Evolutionary conservation across 2,329 filamentous ascomycete genomes (phyloP).

Genomic region (Fusarium palustre): DNA sequence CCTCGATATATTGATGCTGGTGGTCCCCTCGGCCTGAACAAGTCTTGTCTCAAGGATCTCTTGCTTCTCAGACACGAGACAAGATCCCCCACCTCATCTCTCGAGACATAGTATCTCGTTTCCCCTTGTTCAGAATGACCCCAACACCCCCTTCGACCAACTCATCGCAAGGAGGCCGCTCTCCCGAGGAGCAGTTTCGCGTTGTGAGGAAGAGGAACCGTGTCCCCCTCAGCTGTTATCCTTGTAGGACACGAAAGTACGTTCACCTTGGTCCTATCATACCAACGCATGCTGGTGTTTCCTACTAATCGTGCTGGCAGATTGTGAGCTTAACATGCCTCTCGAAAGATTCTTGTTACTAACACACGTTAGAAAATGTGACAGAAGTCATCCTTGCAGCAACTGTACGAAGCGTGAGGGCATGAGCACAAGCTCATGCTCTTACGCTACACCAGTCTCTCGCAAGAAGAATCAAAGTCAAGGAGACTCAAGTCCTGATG

Average conservation of each 20-base stretch:
- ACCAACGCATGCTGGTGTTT: not conserved
- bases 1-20: slow-evolving; percentile 46
- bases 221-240: slow-evolving; percentile 89
- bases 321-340: slow-evolving; percentile 48
- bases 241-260: slow-evolving; percentile 93
- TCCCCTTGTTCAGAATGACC: slow-evolving; percentile 65
- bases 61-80: slow-evolving; percentile 16
- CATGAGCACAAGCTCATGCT: slow-evolving; percentile 82
- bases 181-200: slow-evolving; percentile 86
- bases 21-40: slow-evolving; percentile 34
- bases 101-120: slow-evolving; percentile 40
- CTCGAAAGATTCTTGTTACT: slow-evolving; percentile 19
- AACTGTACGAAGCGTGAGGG: slow-evolving; percentile 95
- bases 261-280: slow-evolving; percentile 49
- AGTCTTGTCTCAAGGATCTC: slow-evolving; percentile 24
- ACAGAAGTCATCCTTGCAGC: slow-evolving; percentile 89
- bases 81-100: slow-evolving; percentile 37
- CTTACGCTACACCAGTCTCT: slow-evolving; percentile 78
- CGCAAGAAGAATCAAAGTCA: slow-evolving; percentile 80
- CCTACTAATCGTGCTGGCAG: slow-evolving; percentile 54
- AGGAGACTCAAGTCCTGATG: slow-evolving; percentile 77
- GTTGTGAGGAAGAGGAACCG: slow-evolving; percentile 93
- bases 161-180: slow-evolving; percentile 80
- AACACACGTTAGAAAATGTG: slow-evolving; percentile 79
- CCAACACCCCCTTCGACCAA: slow-evolving; percentile 83